Percentiles rank a stretch among this genome's conserved stretches.
Evolutionary conservation across 2,329 filamentous ascomycete genomes (phyloP).

Genomic region (Hypoxylon sp.): DNA sequence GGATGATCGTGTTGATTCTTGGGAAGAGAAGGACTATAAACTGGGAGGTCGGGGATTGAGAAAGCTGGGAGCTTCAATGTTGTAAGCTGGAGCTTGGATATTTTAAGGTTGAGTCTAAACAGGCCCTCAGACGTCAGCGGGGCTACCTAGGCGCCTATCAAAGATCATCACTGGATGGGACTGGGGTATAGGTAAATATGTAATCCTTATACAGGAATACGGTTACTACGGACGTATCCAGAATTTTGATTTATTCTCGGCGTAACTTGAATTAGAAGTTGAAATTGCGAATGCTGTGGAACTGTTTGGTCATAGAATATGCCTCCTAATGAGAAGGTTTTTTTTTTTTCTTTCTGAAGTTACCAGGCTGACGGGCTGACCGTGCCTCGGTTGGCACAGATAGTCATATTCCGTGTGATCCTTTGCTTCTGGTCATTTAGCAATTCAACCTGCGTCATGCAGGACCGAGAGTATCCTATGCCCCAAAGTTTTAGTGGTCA

Average conservation of each 20-base stretch:
- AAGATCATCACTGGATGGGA: constrained; percentile 2
- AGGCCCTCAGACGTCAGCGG: constrained; percentile 38
- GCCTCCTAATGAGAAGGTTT: constrained; percentile 19
- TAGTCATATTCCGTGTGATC: constrained; percentile 9
- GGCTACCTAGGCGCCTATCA: constrained; percentile 21
- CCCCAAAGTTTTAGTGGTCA: not conserved
- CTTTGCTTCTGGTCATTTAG: constrained; percentile 6
- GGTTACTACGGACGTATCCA: constrained; percentile 15
- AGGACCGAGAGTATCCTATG: constrained; percentile 3
- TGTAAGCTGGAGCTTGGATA: constrained; percentile 24
- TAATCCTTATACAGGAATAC: constrained; percentile 25
- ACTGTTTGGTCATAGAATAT: constrained; percentile 8
- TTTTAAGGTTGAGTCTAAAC: constrained; percentile 25
- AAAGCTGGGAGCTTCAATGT: constrained; percentile 15
- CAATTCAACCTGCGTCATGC: constrained; percentile 20
- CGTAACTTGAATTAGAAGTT: constrained; percentile 35
- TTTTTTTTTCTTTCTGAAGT: not conserved
- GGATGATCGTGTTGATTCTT: constrained; percentile 26
- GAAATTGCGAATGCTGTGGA: constrained; percentile 12
- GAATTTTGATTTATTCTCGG: constrained; percentile 15
- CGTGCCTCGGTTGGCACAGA: constrained; percentile 25
- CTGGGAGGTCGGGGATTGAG: constrained; percentile 3
- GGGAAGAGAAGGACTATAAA: constrained; percentile 8
- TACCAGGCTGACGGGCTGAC: constrained; percentile 12
- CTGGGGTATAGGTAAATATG: constrained; percentile 30